phyloP scores from a whole-genome alignment of 2,329 filamentous ascomycete species.

The Paraconiothyrium sp. region DNA sequence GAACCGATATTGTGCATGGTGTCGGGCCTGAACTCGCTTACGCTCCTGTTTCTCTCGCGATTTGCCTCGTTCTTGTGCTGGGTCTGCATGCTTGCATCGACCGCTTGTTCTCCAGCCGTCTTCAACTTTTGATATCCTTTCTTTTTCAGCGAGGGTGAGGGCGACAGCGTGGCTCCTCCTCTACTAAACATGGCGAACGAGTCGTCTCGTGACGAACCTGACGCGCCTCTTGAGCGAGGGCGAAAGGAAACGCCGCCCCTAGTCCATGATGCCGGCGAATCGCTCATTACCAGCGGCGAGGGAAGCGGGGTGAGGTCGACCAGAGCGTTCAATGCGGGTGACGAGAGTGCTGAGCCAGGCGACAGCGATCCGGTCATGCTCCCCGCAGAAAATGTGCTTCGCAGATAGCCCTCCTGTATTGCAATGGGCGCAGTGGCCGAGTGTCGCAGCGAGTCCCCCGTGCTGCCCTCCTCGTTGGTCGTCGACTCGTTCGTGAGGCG shows the following conservation, averaged over 20 bases:
- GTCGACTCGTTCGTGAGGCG: constrained; percentile 35
- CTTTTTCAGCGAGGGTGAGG: constrained; percentile 55
- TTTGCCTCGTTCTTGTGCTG: constrained; percentile 44
- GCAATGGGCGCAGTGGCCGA: constrained; percentile 51
- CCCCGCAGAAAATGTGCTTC: constrained; percentile 53
- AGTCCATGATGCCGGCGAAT: constrained; percentile 56
- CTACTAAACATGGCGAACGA: constrained; percentile 37
- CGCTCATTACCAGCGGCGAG: constrained; percentile 56
- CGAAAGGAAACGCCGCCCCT: constrained; percentile 42
- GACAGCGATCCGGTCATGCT: constrained; percentile 58
- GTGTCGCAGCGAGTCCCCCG: constrained; percentile 39
- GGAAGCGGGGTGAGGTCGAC: constrained; percentile 63
- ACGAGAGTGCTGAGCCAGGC: constrained; percentile 56
- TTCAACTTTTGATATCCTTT: constrained; percentile 58
- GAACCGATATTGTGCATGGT: constrained; percentile 70
- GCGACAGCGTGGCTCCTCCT: constrained; percentile 44
- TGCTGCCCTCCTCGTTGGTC: constrained; percentile 43
- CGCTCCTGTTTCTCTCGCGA: constrained; percentile 79
- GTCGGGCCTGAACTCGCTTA: constrained; percentile 88
- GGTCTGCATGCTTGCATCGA: constrained; percentile 40
- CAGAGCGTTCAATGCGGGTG: constrained; percentile 59
- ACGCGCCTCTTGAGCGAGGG: constrained; percentile 47
- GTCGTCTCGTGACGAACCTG: constrained; percentile 43
- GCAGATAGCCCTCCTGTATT: constrained; percentile 48
- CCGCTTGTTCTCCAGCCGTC: constrained; percentile 52